Evolutionary conservation across 2,329 filamentous ascomycete genomes (phyloP).

Genomic region (Beauveria caledonica): DNA sequence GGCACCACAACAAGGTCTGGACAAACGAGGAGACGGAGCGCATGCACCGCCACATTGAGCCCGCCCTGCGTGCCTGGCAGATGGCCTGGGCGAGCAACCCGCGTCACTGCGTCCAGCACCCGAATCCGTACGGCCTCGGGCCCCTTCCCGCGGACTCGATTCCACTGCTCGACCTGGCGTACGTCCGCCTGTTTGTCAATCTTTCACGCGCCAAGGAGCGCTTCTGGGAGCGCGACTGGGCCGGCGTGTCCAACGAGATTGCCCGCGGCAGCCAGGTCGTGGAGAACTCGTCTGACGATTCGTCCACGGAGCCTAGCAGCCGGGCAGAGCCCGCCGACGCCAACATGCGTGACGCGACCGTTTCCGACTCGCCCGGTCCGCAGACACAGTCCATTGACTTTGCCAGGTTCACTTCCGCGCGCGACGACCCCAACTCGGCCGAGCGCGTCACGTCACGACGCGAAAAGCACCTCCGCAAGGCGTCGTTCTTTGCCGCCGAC

Average conservation of each 20-base stretch:
- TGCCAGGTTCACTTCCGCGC: slow-evolving; percentile 24
- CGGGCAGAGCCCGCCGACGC: slow-evolving; percentile 28
- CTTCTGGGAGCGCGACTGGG: slow-evolving; percentile 90
- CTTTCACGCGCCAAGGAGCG: slow-evolving; percentile 86
- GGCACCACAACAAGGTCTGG: slow-evolving; percentile 83
- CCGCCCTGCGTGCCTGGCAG: slow-evolving; percentile 90
- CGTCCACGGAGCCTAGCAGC: slow-evolving; percentile 40
- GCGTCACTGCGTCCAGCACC: slow-evolving; percentile 73
- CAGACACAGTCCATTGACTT: slow-evolving; percentile 42
- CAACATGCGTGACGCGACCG: slow-evolving; percentile 36
- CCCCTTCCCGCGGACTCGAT: slow-evolving; percentile 86
- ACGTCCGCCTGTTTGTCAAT: slow-evolving; percentile 87
- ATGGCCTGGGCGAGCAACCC: slow-evolving; percentile 83
- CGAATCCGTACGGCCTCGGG: slow-evolving; percentile 73
- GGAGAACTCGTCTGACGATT: slow-evolving; percentile 54
- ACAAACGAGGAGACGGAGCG: slow-evolving; percentile 87
- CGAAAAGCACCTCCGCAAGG: slow-evolving; percentile 82
- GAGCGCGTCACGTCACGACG: slow-evolving; percentile 44
- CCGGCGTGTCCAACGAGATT: slow-evolving; percentile 81
- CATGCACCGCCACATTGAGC: slow-evolving; percentile 93
- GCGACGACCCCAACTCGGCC: slow-evolving; percentile 1
- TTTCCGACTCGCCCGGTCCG: slow-evolving; percentile 43
- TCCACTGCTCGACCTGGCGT: slow-evolving; percentile 82
- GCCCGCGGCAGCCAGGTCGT: slow-evolving; percentile 68
- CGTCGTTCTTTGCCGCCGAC: slow-evolving; percentile 91